Evolutionary conservation across 306 rosid species (phyloP).

Genomic region (Medicago ruthenica): DNA sequence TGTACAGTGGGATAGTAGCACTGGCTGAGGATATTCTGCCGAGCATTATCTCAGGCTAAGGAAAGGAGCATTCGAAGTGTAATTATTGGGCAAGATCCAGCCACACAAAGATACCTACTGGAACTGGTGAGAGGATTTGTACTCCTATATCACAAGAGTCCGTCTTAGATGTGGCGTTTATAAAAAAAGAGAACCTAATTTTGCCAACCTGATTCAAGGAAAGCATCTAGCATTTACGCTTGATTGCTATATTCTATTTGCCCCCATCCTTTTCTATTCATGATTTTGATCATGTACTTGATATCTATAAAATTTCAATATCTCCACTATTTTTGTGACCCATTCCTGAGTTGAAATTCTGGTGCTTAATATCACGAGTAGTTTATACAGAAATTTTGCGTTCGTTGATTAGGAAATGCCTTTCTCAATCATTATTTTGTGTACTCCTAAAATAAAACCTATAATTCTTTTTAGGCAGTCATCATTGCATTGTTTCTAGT

Average conservation of each 20-base stretch:
- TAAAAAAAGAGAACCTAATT: conserved; percentile 16
- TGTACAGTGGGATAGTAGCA: background rate
- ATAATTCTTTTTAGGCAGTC: background rate
- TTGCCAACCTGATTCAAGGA: conserved; percentile 24
- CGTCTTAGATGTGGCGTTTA: conserved; percentile 8
- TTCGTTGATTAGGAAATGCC: conserved; percentile 4
- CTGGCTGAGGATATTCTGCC: conserved; percentile 9
- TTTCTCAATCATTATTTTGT: conserved; percentile 6
- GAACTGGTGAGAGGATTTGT: conserved; percentile 24
- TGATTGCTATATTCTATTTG: background rate
- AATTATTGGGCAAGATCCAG: conserved; percentile 29
- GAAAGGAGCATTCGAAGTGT: conserved; percentile 27
- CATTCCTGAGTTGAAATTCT: background rate
- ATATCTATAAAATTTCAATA: background rate
- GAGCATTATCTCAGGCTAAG: conserved; percentile 17
- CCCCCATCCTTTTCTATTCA: background rate
- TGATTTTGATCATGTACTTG: conserved; percentile 8
- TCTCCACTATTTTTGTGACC: background rate
- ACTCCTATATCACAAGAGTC: conserved; percentile 15
- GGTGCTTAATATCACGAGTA: conserved; percentile 15
- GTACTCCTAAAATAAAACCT: conserved; percentile 2
- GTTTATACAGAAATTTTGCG: conserved; percentile 2
- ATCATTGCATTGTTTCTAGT: conserved; percentile 5
- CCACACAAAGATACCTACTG: conserved; percentile 9
- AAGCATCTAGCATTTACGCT: conserved; percentile 16